Evolutionary conservation across 2,329 filamentous ascomycete genomes (phyloP).

Genomic region (Didymella arachidicola): DNA sequence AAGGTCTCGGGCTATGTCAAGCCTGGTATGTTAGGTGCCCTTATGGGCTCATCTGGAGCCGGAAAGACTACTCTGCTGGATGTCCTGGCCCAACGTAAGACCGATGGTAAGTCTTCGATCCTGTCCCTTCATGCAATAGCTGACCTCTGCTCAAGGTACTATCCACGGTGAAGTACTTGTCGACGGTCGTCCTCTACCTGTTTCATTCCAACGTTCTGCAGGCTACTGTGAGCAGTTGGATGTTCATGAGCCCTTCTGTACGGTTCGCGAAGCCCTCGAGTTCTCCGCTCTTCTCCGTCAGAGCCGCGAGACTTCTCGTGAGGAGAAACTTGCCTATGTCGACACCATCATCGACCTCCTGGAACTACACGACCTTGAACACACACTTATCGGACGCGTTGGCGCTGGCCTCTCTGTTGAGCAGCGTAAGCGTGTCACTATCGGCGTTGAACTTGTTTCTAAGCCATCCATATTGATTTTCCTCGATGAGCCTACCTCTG

Average conservation of each 20-base stretch:
- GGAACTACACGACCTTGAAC: conserved; percentile 36
- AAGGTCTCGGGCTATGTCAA: conserved; percentile 63
- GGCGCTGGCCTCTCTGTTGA: conserved; percentile 53
- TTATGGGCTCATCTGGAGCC: conserved; percentile 44
- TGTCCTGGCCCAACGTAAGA: conserved; percentile 41
- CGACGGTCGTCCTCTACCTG: conserved; percentile 37
- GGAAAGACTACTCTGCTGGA: conserved; percentile 49
- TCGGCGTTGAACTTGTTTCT: conserved; percentile 64
- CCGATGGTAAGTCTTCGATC: conserved; percentile 19
- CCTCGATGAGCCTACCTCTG: conserved; percentile 77
- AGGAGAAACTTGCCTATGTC: conserved; percentile 40
- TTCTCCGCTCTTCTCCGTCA: conserved; percentile 45
- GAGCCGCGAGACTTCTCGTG: conserved; percentile 26
- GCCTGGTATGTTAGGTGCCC: conserved; percentile 56
- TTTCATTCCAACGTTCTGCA: conserved; percentile 43
- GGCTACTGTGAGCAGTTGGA: conserved; percentile 48
- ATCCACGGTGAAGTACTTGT: conserved; percentile 41
- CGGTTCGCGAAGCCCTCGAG: conserved; percentile 42
- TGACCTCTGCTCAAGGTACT: conserved; percentile 16
- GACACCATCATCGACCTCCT: conserved; percentile 40
- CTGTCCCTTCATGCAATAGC: not conserved
- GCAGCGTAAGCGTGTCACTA: conserved; percentile 60
- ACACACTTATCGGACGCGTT: conserved; percentile 36
- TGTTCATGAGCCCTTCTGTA: conserved; percentile 39
- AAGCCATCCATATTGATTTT: conserved; percentile 75